These are phyloP conservation scores for Polyporus arcularius DNA, from an alignment of 768 basidiomycete genomes.

Conservation along the genomic window DNA sequence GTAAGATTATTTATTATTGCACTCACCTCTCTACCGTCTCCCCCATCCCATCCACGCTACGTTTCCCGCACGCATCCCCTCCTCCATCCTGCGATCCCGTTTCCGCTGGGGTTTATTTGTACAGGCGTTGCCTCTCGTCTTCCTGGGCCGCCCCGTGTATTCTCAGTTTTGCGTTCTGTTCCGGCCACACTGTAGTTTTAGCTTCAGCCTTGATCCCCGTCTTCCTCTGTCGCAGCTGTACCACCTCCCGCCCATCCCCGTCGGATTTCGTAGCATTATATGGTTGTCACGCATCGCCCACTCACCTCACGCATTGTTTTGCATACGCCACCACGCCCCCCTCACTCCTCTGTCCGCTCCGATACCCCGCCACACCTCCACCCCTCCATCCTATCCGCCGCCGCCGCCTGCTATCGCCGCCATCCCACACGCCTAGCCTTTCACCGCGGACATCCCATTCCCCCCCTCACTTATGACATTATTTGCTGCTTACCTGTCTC, in stretches of 20 bases:
- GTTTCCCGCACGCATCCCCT: neutral
- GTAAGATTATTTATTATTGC: constrained; percentile 19
- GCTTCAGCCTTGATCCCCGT: constrained; percentile 5
- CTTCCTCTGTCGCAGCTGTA: constrained; percentile 11
- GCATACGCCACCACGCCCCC: constrained; percentile 10
- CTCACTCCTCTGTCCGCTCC: neutral
- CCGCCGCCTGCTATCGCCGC: neutral
- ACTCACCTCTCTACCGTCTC: neutral
- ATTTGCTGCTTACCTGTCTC: constrained; percentile 20
- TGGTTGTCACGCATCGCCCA: constrained; percentile 12
- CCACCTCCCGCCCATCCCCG: neutral
- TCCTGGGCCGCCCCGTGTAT: constrained; percentile 6
- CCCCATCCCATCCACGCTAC: neutral
- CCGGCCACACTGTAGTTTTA: constrained; percentile 17
- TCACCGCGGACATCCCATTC: neutral
- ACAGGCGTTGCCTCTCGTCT: neutral
- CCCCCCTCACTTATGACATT: constrained; percentile 21
- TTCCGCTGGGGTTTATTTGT: constrained; percentile 5
- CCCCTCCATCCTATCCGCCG: neutral
- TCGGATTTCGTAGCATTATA: constrained; percentile 5
- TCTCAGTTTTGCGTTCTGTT: neutral
- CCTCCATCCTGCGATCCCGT: neutral
- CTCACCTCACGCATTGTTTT: constrained; percentile 19
- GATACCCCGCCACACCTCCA: constrained; percentile 7
- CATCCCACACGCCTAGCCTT: neutral